Evolutionary conservation across 2,329 filamentous ascomycete species (phyloP).

Genomic region (Ascocoryne sarcoides): DNA sequence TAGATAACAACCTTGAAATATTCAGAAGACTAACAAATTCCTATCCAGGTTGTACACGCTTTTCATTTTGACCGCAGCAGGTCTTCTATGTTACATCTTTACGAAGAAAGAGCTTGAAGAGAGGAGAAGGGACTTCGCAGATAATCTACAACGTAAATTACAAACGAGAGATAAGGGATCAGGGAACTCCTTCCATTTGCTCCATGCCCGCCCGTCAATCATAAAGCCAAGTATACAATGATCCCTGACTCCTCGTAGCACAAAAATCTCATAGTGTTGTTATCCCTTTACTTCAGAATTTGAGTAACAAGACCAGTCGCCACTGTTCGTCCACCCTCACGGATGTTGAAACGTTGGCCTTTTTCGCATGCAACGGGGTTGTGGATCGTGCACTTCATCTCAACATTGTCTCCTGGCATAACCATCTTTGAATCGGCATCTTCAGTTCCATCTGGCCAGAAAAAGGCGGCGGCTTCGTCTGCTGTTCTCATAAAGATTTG

Average conservation of each 20-base stretch:
- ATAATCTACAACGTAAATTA: not conserved
- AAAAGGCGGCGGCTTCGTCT: conserved; percentile 68
- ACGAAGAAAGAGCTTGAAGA: not conserved
- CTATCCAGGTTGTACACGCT: too few relatives aligned
- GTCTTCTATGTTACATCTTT: not conserved
- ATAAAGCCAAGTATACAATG: conserved; percentile 21
- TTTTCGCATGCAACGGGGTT: conserved; percentile 80
- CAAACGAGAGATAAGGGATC: not conserved
- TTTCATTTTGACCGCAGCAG: not conserved
- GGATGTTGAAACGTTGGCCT: conserved; percentile 95
- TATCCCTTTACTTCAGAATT: conserved; percentile 33
- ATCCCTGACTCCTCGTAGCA: conserved; percentile 4
- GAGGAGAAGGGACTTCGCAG: not conserved
- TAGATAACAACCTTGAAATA: too few relatives aligned
- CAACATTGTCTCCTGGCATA: conserved; percentile 97
- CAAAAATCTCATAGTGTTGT: conserved; percentile 7
- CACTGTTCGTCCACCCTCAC: conserved; percentile 88
- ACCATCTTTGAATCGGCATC: conserved; percentile 69
- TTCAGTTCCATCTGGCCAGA: conserved; percentile 77
- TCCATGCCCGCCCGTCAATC: conserved; percentile 12
- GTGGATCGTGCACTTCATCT: conserved; percentile 86
- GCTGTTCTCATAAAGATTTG: conserved; percentile 95
- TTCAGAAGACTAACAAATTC: conserved; percentile 2
- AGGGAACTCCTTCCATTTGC: conserved; percentile 16
- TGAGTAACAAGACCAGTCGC: conserved; percentile 76